These are phyloP conservation scores for Candolleomyces aberdarensis DNA, from an alignment of 768 basidiomycete species.

Conservation along the genomic window DNA sequence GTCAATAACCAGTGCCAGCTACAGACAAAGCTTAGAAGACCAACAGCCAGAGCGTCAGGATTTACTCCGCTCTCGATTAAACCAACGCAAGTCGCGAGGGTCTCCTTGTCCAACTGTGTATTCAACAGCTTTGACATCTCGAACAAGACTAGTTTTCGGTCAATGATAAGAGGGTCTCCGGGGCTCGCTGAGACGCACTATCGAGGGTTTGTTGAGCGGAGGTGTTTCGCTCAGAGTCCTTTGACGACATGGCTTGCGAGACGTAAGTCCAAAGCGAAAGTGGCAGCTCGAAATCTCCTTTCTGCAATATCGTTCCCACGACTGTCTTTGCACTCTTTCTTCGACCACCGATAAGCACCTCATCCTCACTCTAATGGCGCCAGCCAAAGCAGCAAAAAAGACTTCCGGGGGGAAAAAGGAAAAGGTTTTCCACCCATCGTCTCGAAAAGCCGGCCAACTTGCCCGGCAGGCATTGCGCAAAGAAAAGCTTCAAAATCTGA, in stretches of 20 bases:
- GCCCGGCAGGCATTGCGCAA: slow-evolving; percentile 66
- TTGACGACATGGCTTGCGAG: slow-evolving; percentile 35
- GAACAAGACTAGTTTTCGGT: slow-evolving; percentile 57
- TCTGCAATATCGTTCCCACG: slow-evolving; percentile 21
- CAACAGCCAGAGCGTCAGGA: slow-evolving; percentile 86
- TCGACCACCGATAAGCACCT: slow-evolving; percentile 5
- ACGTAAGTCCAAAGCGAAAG: neutral
- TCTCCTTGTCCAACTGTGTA: slow-evolving; percentile 85
- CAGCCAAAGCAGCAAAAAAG: slow-evolving; percentile 34
- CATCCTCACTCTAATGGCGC: slow-evolving; percentile 29
- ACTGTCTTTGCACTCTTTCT: neutral
- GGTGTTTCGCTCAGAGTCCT: slow-evolving; percentile 56
- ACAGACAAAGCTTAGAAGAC: slow-evolving; percentile 11
- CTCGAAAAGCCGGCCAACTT: slow-evolving; percentile 79
- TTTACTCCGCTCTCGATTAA: slow-evolving; percentile 94
- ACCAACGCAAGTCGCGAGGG: slow-evolving; percentile 85
- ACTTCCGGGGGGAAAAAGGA: slow-evolving; percentile 51
- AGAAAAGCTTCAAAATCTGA: slow-evolving; percentile 56
- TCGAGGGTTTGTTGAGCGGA: slow-evolving; percentile 71
- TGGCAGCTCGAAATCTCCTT: neutral
- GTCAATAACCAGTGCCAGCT: slow-evolving; percentile 7
- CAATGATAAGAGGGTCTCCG: neutral
- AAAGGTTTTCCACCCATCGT: slow-evolving; percentile 80
- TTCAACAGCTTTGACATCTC: slow-evolving; percentile 89
- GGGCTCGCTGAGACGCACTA: slow-evolving; percentile 42